phyloP scores from a whole-genome alignment of 2,329 filamentous ascomycete genomes.

The Emergomyces orientalis region DNA sequence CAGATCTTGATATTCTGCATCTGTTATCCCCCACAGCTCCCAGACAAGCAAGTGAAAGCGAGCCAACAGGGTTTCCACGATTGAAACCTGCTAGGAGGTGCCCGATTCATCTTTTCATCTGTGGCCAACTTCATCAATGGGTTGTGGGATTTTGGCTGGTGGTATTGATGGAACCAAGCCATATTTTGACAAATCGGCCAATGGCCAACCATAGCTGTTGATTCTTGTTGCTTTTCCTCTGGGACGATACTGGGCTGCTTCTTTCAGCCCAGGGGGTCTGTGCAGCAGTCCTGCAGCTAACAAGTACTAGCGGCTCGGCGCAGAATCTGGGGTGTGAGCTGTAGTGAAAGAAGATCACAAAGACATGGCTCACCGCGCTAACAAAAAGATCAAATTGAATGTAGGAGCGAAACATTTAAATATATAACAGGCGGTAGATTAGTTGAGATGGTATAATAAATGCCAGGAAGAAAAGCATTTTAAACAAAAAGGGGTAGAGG shows the following conservation, averaged over 20 bases:
- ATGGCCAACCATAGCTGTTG: background rate
- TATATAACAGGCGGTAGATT: background rate
- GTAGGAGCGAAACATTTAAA: background rate
- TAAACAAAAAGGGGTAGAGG: background rate
- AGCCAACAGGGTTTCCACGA: background rate
- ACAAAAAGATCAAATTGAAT: background rate
- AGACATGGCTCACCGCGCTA: background rate
- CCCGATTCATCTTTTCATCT: background rate
- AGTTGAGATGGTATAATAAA: background rate
- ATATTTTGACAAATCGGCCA: background rate
- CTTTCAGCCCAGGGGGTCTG: background rate
- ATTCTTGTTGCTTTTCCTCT: background rate
- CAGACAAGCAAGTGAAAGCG: background rate
- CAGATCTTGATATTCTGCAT: background rate
- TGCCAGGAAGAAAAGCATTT: background rate
- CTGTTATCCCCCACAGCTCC: background rate
- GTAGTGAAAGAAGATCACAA: no score
- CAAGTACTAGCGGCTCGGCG: background rate
- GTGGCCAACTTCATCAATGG: background rate
- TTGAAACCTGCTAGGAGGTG: background rate
- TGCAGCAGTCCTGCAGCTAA: background rate
- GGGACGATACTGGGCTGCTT: background rate
- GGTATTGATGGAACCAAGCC: slow-evolving; percentile 1
- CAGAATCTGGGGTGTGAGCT: background rate
- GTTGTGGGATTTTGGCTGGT: background rate